Base-by-base conservation (phyloP, 805 yeast species). In the Zygosaccharomyces bailii region DNA sequence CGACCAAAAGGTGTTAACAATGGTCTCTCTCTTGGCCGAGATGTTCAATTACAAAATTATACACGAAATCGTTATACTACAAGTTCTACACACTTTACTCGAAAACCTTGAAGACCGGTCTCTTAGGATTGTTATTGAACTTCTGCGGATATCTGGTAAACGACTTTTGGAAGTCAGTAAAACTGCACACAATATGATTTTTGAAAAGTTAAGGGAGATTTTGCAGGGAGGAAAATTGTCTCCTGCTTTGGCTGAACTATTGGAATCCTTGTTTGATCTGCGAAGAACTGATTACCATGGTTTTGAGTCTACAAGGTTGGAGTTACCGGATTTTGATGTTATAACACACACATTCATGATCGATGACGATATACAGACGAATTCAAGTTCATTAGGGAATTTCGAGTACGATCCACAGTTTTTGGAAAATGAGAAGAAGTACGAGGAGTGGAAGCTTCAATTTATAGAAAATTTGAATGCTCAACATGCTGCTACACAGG, bases 31-130 rank as follows among this genome's bases (percentile, higher is more conserved):
- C 50, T 39, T 88, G 11, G 79, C 84, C 2, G 82, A 80, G 34
- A 66, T 89, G 40, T 75, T 78, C 39, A 82, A 82, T 53, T 82
- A 77, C 51, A 76, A 72, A 40, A 84, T 88, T 1, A 65, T 74
- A 9, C 78, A 80, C 49, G 82, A 76, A 43, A 66, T 75, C 16
- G 52, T 82, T 3, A 63, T 70, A 0, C 63, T 80, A n/a, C 82
- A 84, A 54, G 60, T 83, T 1, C 43, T 79, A 13, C 71, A 73
- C 38, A 48, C 78, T 16, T 53, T 83, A 20, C 53, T 79, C 43
- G 61, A 66, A 27, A 67, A 71, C 21, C 73, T 77, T 1, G 75
- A 82, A 0, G 80, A 73, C 42, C 31, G 41, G 21, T 73, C 82
- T 1, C 70, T 86, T 2, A 79, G 75, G 35, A 61, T 86, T 6